Evolutionary conservation across 768 basidiomycete genomes (phyloP).

Genomic region (Lentinula detonsa): DNA sequence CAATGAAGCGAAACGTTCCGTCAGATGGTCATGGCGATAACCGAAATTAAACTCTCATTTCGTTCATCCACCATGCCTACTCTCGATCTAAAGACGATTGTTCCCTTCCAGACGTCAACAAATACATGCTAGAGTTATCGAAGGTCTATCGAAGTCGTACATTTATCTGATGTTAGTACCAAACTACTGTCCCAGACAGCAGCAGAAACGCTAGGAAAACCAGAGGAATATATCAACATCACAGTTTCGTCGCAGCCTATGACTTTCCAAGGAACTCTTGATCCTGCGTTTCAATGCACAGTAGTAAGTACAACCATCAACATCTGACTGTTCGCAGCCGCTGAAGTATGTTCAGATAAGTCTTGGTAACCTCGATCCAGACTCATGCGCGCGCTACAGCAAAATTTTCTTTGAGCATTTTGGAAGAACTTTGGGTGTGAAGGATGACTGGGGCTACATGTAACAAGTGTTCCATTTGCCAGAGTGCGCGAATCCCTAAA

Average conservation of each 20-base stretch:
- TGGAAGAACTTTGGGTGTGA: neutral
- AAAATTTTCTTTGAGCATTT: neutral
- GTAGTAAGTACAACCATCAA: neutral
- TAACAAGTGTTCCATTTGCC: too few species aligned
- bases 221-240: neutral
- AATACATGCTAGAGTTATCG: neutral
- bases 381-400: neutral
- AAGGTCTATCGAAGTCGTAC: neutral
- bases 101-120: neutral
- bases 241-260: neutral
- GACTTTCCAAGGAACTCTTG: neutral
- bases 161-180: too few species aligned
- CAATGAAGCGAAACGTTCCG: too few species aligned
- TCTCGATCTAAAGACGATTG: neutral
- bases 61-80: too few species aligned
- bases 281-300: neutral
- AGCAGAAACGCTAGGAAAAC: neutral
- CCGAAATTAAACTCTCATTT: too few species aligned
- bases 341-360: neutral
- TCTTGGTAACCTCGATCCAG: neutral
- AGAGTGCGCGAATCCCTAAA: too few species aligned
- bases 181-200: neutral
- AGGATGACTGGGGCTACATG: neutral
- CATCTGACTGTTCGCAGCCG: neutral
- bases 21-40: too few species aligned